Evolutionary conservation across 495 filamentous ascomycete species (phyloP), one percentile per base, ranked within the genome.

Genomic region (Penicillium longicatenatum): DNA sequence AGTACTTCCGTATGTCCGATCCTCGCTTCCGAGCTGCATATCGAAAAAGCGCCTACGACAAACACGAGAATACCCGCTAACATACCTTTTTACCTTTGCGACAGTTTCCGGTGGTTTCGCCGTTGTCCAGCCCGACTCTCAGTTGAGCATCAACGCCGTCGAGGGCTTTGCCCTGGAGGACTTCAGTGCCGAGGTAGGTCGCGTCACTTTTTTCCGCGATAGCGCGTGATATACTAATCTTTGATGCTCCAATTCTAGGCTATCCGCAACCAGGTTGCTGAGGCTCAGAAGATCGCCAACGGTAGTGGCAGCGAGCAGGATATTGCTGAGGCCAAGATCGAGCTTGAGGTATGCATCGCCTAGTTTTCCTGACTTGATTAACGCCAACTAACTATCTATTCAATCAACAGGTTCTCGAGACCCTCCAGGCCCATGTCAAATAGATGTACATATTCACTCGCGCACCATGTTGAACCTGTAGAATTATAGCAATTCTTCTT

Each of bases 241-340:
- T 30, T 43, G 48, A 46, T 24, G 39, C 49, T 43, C 24, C 37
- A 45, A 57, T 44, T 50, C 42, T 41, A 79, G 75, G 68, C 70
- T 52, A 73, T 78, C 61, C 69, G 64, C 30, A 50, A 65, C 57
- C 74, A 97, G 79, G 88, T 98, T 60, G 74, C 88, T 52, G 94
- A 99, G 79, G 91, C 93, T 58, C 90, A 96, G 79, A 97, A 96
- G 86, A 89, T 98, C 75, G 91, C 89, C 58, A 82, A 78, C 70
- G 94, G 94, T 64, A 85, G 82, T 69, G 94, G 94, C 66, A 97
- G 92, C 73, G 94, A 98, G 84, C 89, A 92, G 78, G 94, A 99
- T 70, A 90, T 97, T 75, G 93, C 92, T 55, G 94, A 98, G 85
- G 94, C 94, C 55, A 97, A 94, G 84, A 91, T 98, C 72, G 95